Evolutionary conservation across 305 asterid species (phyloP).

Genomic region (Fraxinus nigra): DNA sequence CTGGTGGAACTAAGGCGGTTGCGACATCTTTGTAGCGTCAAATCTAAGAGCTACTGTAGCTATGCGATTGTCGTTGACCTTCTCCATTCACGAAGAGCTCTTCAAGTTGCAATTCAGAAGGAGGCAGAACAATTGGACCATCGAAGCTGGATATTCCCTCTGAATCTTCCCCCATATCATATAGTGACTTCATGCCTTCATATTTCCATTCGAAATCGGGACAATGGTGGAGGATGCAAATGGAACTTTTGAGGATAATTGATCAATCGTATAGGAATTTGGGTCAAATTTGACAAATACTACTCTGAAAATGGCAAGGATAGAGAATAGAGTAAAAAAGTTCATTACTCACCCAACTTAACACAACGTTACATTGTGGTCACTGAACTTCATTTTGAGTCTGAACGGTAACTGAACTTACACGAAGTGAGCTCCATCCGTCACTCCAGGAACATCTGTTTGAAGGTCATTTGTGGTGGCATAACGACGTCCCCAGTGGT

Average conservation of each 20-base stretch:
- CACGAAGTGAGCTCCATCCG: too few relatives aligned
- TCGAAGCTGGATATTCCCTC: slow-evolving; percentile 61
- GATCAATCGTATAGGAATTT: slow-evolving; percentile 32
- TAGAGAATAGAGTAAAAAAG: slow-evolving; percentile 21
- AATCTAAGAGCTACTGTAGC: too few relatives aligned
- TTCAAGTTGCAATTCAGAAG: slow-evolving; percentile 49
- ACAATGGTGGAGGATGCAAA: slow-evolving; percentile 43
- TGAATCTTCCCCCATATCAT: slow-evolving; percentile 49
- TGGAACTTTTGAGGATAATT: slow-evolving; percentile 31
- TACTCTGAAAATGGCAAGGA: slow-evolving; percentile 61
- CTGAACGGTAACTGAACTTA: too few relatives aligned
- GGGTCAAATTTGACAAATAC: slow-evolving; percentile 40
- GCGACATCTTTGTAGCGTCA: too few relatives aligned
- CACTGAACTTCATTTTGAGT: too few relatives aligned
- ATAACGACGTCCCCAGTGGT: too few relatives aligned
- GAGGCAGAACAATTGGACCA: slow-evolving; percentile 61
- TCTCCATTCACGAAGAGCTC: slow-evolving; percentile 66
- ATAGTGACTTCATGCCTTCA: slow-evolving; percentile 30
- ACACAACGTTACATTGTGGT: too few relatives aligned
- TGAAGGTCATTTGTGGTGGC: too few relatives aligned
- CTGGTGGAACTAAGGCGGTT: too few relatives aligned
- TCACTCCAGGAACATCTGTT: too few relatives aligned
- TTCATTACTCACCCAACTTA: too few relatives aligned
- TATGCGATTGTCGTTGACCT: slow-evolving; percentile 27
- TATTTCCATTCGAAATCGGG: slow-evolving; percentile 77